A percentile compares a stretch with the other conserved stretches of the same genome.
Evolutionary conservation across 805 yeast species (phyloP).

Genomic region (Barnettozyma californica): DNA sequence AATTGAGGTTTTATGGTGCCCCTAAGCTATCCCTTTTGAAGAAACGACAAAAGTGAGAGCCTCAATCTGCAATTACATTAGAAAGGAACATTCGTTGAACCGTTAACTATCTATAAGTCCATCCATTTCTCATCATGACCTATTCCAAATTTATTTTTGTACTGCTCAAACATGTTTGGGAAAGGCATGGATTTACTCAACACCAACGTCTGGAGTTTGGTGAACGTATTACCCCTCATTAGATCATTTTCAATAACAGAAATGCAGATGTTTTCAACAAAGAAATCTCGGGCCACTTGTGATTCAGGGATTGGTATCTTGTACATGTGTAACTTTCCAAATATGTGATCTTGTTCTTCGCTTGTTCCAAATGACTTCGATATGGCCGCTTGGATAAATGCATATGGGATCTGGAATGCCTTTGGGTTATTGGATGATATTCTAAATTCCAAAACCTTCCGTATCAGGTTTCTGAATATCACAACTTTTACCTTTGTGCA

Average conservation of each 20-base stretch:
- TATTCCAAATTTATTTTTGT: constrained; percentile 14
- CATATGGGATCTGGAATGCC: constrained; percentile 3
- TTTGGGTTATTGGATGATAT: constrained; percentile 5
- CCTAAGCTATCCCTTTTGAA: too few relatives aligned
- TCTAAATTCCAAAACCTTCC: constrained; percentile 17
- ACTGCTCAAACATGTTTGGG: constrained; percentile 26
- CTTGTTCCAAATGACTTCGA: constrained; percentile 15
- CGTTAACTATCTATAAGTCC: constrained; percentile 7
- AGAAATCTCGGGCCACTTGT: constrained; percentile 27
- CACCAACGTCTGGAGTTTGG: constrained; percentile 35
- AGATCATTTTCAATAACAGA: constrained; percentile 49
- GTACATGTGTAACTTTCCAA: constrained; percentile 20
- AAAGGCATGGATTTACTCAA: constrained; percentile 40
- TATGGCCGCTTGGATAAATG: constrained; percentile 24
- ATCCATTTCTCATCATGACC: constrained; percentile 15
- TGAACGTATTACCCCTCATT: constrained; percentile 46
- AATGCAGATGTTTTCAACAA: constrained; percentile 45
- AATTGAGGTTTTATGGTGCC: too few relatives aligned
- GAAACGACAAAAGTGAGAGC: too few relatives aligned
- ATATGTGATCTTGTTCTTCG: constrained; percentile 14
- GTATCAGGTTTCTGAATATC: constrained; percentile 39
- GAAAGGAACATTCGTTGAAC: too few relatives aligned
- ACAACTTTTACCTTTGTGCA: constrained; percentile 41
- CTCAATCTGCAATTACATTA: too few relatives aligned
- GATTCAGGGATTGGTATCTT: constrained; percentile 17